Evolutionary conservation across 495 filamentous ascomycete species (phyloP), one percentile per base, ranked within the genome.

Genomic region (Daldinia vernicosa): DNA sequence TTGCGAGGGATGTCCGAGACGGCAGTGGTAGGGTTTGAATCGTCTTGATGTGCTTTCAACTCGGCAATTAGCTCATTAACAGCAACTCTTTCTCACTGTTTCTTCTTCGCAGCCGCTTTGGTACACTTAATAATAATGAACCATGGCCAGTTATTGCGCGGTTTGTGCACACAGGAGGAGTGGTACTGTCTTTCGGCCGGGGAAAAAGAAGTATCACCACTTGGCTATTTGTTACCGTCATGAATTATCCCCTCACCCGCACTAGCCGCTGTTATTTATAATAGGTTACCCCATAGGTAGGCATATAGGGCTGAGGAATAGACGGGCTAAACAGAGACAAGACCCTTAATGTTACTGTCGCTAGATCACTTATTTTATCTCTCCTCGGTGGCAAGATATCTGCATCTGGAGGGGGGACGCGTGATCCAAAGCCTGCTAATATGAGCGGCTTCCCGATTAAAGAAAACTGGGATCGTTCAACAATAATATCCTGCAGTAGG

Each of bases 261-360:
- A 33, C 15, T 30, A 66, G 22, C 40, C 66, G 70, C 70, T 40
- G 43, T 59, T 60, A 45, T 57, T 66, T 66, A 24, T 65, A 11
- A 69, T 69, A 63, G 56, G 66, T 63, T 9, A 66, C 51, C 50
- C 3, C 53, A 12, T 35, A 24, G 28, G 35, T 22, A 52, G 47
- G 54, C 53, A 33, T 57, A 45, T 72, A 69, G 57, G 66, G 70
- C 70, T 73, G 70, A 73, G 50, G 15, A 19, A 66, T 45, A 59
- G 55, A 24, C n/a, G 17, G 15, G 15, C 53, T 32, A 63, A 51
- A 39, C 8, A 50, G 54, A 66, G 57, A 32, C 28, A 28, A 53
- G 63, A 64, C 60, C 57, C 69, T 72, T 64, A 58, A 64, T 51
- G 55, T 35, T 62, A 64, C 64, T 35, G 37, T 24, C 51, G 28